Base-by-base conservation (phyloP, 2,329 filamentous ascomycete genomes). In the Monosporascus sp. region DNA sequence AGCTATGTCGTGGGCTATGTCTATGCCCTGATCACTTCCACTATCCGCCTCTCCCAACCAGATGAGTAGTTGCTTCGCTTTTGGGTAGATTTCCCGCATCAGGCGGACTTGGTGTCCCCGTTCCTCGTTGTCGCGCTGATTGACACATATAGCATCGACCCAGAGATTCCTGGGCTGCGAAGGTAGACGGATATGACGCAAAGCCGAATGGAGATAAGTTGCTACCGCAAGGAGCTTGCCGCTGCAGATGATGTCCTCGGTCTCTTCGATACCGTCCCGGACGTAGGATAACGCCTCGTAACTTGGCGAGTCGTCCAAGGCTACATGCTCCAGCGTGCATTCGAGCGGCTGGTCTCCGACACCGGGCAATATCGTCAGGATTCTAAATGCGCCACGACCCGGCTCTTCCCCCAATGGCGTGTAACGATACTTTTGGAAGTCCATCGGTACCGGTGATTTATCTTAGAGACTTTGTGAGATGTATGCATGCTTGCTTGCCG, bases 331-430 rank as follows among this genome's bases (percentile, higher is more conserved):
- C 5, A 59, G 47, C 17, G 52, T 46, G 41, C 57, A 59, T 54
- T 55, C 51, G 41, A 59, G 37, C 6, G 47, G 53, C 15, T 59
- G 48, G 11, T 58, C 45, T n/a, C 35, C 48, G 24, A 47, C 52
- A 14, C 57, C 52, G 20, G 57, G 57, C 6, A 56, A 37, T 11
- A 59, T n/a, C 0, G 55, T 59, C 41, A 59, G 54, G 6, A 58
- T 55, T 46, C 57, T 53, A 8, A 59, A 58, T 27, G 52, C 47
- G n/a, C 44, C 53, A 18, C 57, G 55, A 2, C 52, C 52, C 11
- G 57, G 54, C 38, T 59, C 58, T 6, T 18, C 49, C 44, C 51
- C 54, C n/a, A 60, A 58, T 2, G 58, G 56, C 24, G 58, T 54
- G 37, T 60, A 60, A 25, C 55, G 55, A 46, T 58, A 58, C 17